phyloP scores from a whole-genome alignment of 306 rosid species.

The Quercus alba region DNA sequence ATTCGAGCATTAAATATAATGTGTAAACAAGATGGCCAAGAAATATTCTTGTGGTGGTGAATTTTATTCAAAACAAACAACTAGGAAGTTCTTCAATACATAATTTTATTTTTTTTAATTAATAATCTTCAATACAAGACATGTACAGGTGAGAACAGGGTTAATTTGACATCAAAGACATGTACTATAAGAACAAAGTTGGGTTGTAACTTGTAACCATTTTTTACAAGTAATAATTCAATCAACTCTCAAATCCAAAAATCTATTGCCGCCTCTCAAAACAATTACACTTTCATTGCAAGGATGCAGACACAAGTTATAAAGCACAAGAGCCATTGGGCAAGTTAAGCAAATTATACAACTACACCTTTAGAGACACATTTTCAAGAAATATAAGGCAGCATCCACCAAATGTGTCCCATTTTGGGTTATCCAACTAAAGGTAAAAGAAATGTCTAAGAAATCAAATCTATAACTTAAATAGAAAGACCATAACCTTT shows the following conservation, averaged over 20 bases:
- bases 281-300: background rate
- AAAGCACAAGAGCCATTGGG: background rate
- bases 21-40: background rate
- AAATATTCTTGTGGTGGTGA: background rate
- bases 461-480: slow-evolving; percentile 2
- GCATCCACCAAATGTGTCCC: background rate
- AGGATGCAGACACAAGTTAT: background rate
- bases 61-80: background rate
- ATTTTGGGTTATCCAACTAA: background rate
- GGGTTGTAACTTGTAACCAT: background rate
- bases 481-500: slow-evolving; percentile 18
- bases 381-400: background rate
- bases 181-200: background rate
- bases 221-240: background rate
- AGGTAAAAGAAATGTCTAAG: background rate
- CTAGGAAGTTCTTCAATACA: slow-evolving; percentile 6
- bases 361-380: background rate
- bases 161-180: background rate
- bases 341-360: background rate
- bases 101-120: background rate
- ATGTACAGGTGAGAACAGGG: slow-evolving; percentile 2
- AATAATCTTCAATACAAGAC: too few species aligned
- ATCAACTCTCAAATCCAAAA: background rate
- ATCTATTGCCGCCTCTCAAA: background rate
- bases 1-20: background rate